phyloP scores from a whole-genome alignment of 83 land plant species.

The Diphasiastrum complanatum region DNA sequence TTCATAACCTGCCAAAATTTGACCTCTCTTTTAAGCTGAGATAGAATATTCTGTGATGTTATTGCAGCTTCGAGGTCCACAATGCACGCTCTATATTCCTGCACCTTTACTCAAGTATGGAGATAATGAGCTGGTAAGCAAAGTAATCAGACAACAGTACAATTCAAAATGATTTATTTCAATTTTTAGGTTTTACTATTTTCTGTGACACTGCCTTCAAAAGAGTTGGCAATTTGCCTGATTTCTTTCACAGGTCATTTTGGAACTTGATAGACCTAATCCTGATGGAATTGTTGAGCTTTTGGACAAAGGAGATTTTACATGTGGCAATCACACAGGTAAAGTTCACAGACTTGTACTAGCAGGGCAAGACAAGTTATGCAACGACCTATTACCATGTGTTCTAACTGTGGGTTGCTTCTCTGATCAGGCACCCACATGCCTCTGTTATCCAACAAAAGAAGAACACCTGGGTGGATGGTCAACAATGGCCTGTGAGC shows the following conservation, averaged over 20 bases:
- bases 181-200: not conserved
- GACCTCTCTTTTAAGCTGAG: no score
- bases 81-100: conserved; percentile 90
- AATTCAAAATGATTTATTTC: not conserved
- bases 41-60: not conserved
- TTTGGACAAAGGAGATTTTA: not conserved
- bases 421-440: no score
- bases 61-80: conserved; percentile 75
- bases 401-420: no score
- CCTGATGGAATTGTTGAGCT: not conserved
- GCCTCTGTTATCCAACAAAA: no score
- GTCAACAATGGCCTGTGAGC: no score
- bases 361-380: no score
- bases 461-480: no score
- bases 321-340: no score
- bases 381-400: no score
- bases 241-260: conserved; percentile 6
- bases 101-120: conserved; percentile 72
- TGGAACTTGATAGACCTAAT: conserved; percentile 5
- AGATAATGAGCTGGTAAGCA: conserved; percentile 59
- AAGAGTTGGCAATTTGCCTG: not conserved
- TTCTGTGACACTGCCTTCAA: no score
- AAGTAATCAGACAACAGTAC: not conserved
- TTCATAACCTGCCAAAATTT: no score
- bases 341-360: no score